Conservation (phyloP, 768 basidiomycete species). For the Lentinula edodes region DNA sequence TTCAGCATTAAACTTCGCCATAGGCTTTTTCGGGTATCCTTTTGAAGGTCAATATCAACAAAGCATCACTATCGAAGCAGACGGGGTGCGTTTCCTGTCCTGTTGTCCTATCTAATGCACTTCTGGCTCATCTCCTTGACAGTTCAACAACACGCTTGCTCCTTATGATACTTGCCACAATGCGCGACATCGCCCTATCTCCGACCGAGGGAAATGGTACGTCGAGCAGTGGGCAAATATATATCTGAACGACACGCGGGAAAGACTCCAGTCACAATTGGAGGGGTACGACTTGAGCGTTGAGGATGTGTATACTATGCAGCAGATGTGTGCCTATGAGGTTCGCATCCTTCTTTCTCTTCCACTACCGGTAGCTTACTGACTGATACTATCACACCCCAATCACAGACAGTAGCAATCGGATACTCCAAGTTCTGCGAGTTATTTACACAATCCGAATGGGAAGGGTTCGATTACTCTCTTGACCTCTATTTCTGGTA, state of each 20-base stretch:
- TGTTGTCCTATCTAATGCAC: constrained; percentile 2
- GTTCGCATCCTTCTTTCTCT: constrained; percentile 25
- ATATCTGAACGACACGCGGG: constrained; percentile 64
- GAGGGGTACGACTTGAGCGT: constrained; percentile 56
- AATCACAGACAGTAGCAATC: constrained; percentile 72
- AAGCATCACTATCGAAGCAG: constrained; percentile 66
- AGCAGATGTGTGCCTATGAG: constrained; percentile 84
- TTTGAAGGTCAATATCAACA: constrained; percentile 70
- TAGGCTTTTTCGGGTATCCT: constrained; percentile 77
- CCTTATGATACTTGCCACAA: constrained; percentile 82
- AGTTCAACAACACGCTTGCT: constrained; percentile 83
- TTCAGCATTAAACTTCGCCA: constrained; percentile 61
- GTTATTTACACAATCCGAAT: constrained; percentile 86
- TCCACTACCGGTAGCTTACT: not conserved
- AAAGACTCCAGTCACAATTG: constrained; percentile 54
- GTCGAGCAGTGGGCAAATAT: constrained; percentile 59
- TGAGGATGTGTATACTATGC: constrained; percentile 72
- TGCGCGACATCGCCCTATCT: constrained; percentile 37
- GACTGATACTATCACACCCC: not conserved
- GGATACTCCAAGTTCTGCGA: constrained; percentile 91
- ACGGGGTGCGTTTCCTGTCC: constrained; percentile 35
- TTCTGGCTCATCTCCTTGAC: constrained; percentile 8
- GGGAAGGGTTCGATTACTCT: constrained; percentile 90
- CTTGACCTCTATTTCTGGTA: constrained; percentile 74
- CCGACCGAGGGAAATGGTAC: constrained; percentile 54